phyloP scores from a whole-genome alignment of 306 rosid genomes.

The Vigna mungo region DNA sequence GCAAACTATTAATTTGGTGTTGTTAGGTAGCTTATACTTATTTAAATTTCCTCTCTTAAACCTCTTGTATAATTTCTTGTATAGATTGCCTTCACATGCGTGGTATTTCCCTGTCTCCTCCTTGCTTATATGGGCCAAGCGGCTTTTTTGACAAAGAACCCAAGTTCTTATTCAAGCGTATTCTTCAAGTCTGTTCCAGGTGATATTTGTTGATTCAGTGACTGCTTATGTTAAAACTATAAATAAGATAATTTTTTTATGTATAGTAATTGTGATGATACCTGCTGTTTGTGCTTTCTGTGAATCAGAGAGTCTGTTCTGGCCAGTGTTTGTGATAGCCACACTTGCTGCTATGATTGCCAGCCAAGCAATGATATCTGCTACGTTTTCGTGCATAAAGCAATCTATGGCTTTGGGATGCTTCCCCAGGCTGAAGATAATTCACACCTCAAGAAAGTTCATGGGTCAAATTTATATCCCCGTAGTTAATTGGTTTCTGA shows the following conservation, averaged over 20 bases:
- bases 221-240: constrained; percentile 37
- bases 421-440: constrained; percentile 95
- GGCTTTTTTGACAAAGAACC: constrained; percentile 74
- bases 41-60: neutral
- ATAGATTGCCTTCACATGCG: constrained; percentile 88
- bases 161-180: constrained; percentile 56
- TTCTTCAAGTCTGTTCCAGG: constrained; percentile 96
- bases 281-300: constrained; percentile 41
- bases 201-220: constrained; percentile 47
- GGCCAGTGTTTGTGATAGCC: constrained; percentile 93
- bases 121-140: constrained; percentile 98
- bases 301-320: constrained; percentile 80
- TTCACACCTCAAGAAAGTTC: constrained; percentile 86
- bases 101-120: constrained; percentile 96
- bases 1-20: constrained; percentile 16
- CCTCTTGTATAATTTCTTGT: constrained; percentile 19
- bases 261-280: constrained; percentile 25
- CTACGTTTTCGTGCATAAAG: constrained; percentile 95
- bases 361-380: constrained; percentile 99
- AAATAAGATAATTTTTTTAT: constrained; percentile 24
- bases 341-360: constrained; percentile 99
- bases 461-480: constrained; percentile 99
- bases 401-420: constrained; percentile 99
- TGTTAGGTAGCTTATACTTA: constrained; percentile 6
- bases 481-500: constrained; percentile 84